A percentile compares a stretch with the other conserved stretches of the same genome.
Evolutionary conservation across 2,329 filamentous ascomycete species (phyloP).

Genomic region (Claviceps capensis): DNA sequence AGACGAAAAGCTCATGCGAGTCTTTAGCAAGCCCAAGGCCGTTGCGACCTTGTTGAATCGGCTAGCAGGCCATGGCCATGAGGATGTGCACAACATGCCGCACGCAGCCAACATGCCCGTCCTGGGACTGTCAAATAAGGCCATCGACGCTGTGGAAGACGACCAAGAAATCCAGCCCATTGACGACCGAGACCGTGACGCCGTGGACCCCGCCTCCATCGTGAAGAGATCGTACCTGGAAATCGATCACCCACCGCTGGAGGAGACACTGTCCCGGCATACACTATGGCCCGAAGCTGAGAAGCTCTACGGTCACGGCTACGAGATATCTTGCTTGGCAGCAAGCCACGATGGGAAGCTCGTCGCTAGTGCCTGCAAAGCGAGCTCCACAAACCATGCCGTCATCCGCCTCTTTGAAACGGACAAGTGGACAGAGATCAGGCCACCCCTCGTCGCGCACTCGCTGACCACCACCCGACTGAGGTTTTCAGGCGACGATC

Average conservation of each 20-base stretch:
- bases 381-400: conserved; percentile 84
- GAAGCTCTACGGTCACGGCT: conserved; percentile 95
- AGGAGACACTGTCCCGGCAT: conserved; percentile 78
- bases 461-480: conserved; percentile 74
- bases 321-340: conserved; percentile 84
- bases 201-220: conserved; percentile 39
- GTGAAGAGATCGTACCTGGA: conserved; percentile 49
- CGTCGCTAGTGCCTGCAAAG: conserved; percentile 84
- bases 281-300: conserved; percentile 94
- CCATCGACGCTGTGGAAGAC: conserved; percentile 48
- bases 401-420: conserved; percentile 89
- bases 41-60: conserved; percentile 61
- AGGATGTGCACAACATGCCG: conserved; percentile 40
- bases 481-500: conserved; percentile 63
- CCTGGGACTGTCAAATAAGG: conserved; percentile 90
- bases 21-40: conserved; percentile 79
- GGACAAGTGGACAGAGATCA: conserved; percentile 72
- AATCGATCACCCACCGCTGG: conserved; percentile 63
- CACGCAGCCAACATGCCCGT: conserved; percentile 93
- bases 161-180: conserved; percentile 30
- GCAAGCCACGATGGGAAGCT: conserved; percentile 59
- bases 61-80: conserved; percentile 46
- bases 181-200: conserved; percentile 36
- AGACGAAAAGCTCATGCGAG: conserved; percentile 93
- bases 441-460: conserved; percentile 72